A percentile compares a stretch with the other conserved stretches of the same genome.
These are phyloP conservation scores for Vaccinium corymbosum DNA, from an alignment of 148 eudicot genomes.

Conservation along the genomic window DNA sequence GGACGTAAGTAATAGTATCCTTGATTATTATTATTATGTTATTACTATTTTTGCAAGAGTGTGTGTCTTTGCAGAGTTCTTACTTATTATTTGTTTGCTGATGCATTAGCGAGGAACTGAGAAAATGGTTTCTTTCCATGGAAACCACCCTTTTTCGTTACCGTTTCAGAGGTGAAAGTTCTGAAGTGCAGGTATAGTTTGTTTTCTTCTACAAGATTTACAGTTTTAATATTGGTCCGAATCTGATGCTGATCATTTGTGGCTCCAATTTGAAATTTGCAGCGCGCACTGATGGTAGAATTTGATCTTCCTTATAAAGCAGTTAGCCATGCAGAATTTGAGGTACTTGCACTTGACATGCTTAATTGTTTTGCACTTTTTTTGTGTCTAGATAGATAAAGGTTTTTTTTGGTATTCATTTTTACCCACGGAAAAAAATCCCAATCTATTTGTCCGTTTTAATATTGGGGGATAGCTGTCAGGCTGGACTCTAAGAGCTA, in stretches of 20 bases:
- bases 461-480: not conserved
- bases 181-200: constrained; percentile 55
- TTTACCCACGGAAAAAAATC: not conserved
- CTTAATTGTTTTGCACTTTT: not conserved
- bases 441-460: not conserved
- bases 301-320: constrained; percentile 72
- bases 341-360: constrained; percentile 41
- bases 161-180: constrained; percentile 50
- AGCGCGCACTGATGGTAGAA: constrained; percentile 64
- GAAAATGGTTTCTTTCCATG: constrained; percentile 91
- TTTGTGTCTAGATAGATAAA: no score
- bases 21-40: not conserved
- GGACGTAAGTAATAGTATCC: constrained; percentile 43
- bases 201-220: not conserved
- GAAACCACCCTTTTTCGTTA: constrained; percentile 78
- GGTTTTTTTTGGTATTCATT: no score
- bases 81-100: not conserved
- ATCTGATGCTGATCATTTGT: constrained; percentile 10
- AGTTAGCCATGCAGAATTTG: constrained; percentile 56
- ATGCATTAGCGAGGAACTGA: constrained; percentile 65
- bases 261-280: constrained; percentile 15
- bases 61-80: not conserved
- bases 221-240: not conserved
- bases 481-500: not conserved
- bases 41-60: not conserved